Base-by-base conservation (phyloP, 2,329 filamentous ascomycete genomes). In the Rutstroemia sydowiana region DNA sequence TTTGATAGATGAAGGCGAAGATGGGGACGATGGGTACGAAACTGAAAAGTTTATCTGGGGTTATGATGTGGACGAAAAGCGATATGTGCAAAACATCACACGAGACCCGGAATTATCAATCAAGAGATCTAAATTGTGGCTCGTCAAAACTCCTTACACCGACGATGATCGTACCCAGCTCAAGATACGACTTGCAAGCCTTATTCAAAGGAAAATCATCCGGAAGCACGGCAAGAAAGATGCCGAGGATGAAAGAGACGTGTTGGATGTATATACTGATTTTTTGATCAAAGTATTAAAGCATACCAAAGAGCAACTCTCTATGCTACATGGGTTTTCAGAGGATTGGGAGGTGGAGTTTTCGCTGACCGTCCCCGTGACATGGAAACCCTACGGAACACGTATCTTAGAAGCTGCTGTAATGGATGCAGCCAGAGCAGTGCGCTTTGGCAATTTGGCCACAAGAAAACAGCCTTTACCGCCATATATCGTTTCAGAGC, bases 401-500 rank as follows among this genome's bases (percentile, higher is more conserved):
- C 40, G 56, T 6, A 43, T 59, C 0, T 31, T 57, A 5, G 53
- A 59, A 28, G 36, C 20, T 28, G 45, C 49, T 2, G 28, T 59
- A 6, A 45, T 53, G 47, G 39, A 16, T 23, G 23, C 31, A 8
- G 20, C 13, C 5, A 18, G 30, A 36, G 57, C 55, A 3, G 50
- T 57, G 8, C 16, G 31, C 2, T 18, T 41, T 9, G 39, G 54
- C 1, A 56, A 62, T 26, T 45, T 63, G 5, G 11, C 34, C 1
- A 13, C 16, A n/a, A 14, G n/a, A 14, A 16, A 40, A 6, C 16
- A 21, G 3, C 16, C 9, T 5, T 0, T 48, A 2, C 10, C 21
- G 7, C 37, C 46, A 16, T 65, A 63, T 36, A 60, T 64, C 23
- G 58, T 62, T 1, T 61, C 58, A 1, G 64, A 66, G 36, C 64